Conservation (phyloP, 371 early-diverging fungal genomes). For the Blastocladiella emersonii region DNA sequence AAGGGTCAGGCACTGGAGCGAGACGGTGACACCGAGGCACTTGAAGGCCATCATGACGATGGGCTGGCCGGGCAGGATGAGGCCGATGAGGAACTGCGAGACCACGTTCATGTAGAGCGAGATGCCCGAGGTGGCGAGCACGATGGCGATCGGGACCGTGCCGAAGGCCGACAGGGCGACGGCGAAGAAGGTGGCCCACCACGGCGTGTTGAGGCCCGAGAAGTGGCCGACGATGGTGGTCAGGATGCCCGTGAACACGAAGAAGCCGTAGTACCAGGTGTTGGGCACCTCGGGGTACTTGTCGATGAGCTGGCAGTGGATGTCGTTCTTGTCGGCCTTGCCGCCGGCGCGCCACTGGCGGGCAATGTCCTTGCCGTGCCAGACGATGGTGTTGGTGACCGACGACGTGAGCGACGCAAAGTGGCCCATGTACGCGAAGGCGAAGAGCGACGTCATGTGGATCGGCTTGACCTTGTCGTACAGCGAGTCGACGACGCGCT, state of each 20-base stretch:
- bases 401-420: conserved; percentile 10
- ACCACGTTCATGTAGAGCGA: conserved; percentile 17
- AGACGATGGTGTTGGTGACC: neutral
- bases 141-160: neutral
- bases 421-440: neutral
- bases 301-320: conserved; percentile 40
- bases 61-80: neutral
- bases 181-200: neutral
- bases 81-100: conserved; percentile 20
- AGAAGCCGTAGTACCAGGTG: conserved; percentile 57
- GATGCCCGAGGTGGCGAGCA: neutral
- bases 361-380: neutral
- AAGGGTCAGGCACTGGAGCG: neutral
- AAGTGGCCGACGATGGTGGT: conserved; percentile 42
- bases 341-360: neutral
- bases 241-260: conserved; percentile 39
- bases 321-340: conserved; percentile 10
- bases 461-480: neutral
- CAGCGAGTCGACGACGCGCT: neutral
- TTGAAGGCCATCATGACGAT: conserved; percentile 1
- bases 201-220: neutral
- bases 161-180: neutral
- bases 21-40: neutral
- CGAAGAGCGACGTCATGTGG: neutral
- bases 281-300: conserved; percentile 22